These are phyloP conservation scores for Cutaneotrichosporon curvatum DNA, from an alignment of 1,284 basidiomycete genomes.

Conservation along the genomic window DNA sequence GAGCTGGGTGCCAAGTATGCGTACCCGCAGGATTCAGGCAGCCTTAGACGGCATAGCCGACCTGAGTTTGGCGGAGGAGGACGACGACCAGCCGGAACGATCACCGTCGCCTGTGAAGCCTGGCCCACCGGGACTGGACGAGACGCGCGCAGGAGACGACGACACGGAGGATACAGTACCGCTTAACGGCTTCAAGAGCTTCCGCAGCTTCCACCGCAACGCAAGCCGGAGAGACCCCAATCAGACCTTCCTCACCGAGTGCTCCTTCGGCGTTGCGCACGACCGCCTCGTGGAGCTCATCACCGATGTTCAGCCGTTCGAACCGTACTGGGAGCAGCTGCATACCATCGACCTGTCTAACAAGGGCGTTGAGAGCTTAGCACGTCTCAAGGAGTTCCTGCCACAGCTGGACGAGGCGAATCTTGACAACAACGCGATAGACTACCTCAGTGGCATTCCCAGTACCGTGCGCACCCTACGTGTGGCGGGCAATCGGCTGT, in stretches of 20 bases:
- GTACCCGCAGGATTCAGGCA: conserved; percentile 69
- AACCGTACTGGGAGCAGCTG: conserved; percentile 87
- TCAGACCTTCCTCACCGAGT: conserved; percentile 80
- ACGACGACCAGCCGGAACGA: conserved; percentile 23
- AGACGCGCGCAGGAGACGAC: background rate
- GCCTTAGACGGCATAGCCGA: conserved; percentile 66
- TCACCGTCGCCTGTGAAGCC: conserved; percentile 58
- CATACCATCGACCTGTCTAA: conserved; percentile 67
- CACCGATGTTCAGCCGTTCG: conserved; percentile 91
- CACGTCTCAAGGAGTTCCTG: conserved; percentile 86
- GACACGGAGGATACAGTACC: conserved; percentile 15
- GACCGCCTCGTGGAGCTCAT: conserved; percentile 86
- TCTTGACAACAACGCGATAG: conserved; percentile 70
- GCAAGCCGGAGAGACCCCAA: conserved; percentile 45
- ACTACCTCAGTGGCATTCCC: conserved; percentile 83
- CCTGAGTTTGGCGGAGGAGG: conserved; percentile 49
- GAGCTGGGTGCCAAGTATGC: conserved; percentile 55
- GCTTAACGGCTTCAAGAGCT: conserved; percentile 17
- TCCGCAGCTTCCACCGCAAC: conserved; percentile 18
- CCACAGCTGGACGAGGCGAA: conserved; percentile 73
- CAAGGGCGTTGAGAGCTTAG: conserved; percentile 78
- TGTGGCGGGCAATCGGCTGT: conserved; percentile 73
- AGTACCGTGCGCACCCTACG: conserved; percentile 68
- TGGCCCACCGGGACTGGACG: conserved; percentile 30
- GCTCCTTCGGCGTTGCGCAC: conserved; percentile 86